Percentiles rank a stretch among this genome's conserved stretches.
phyloP scores from a whole-genome alignment of 2,329 filamentous ascomycete genomes.

The Reticulascus tulasneorum region DNA sequence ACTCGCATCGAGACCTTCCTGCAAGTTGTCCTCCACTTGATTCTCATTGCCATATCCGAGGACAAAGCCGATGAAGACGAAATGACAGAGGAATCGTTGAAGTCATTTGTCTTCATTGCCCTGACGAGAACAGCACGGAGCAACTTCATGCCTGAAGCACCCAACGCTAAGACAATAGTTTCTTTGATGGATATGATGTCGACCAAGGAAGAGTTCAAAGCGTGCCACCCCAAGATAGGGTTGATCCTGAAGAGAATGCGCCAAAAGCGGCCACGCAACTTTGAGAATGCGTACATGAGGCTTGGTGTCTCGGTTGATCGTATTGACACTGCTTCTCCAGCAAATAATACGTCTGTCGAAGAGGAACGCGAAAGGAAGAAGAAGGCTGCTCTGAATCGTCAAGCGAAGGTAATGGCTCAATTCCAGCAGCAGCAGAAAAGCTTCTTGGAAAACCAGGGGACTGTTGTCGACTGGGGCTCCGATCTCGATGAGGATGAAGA shows the following conservation, averaged over 20 bases:
- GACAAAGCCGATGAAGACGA: conserved; percentile 61
- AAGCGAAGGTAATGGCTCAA: conserved; percentile 94
- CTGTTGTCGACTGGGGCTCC: conserved; percentile 78
- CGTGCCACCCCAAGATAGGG: conserved; percentile 78
- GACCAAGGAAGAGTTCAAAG: conserved; percentile 69
- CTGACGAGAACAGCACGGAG: conserved; percentile 60
- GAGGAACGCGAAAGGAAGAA: conserved; percentile 82
- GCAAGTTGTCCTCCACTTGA: conserved; percentile 84
- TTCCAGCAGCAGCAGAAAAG: conserved; percentile 97
- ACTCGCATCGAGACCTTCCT: conserved; percentile 88
- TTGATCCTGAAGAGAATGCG: conserved; percentile 81
- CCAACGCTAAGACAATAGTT: conserved; percentile 58
- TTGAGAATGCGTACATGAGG: conserved; percentile 62
- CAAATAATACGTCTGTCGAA: conserved; percentile 59
- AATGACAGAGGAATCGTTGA: conserved; percentile 38
- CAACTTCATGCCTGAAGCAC: conserved; percentile 56
- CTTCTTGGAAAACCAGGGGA: conserved; percentile 85
- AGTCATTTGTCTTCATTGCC: conserved; percentile 71
- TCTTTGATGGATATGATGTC: conserved; percentile 60
- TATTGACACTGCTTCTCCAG: conserved; percentile 79
- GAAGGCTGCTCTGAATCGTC: conserved; percentile 81
- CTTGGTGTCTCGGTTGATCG: conserved; percentile 69
- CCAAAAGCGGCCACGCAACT: conserved; percentile 72
- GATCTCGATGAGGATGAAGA: conserved; percentile 76
- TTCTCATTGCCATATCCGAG: conserved; percentile 81